Evolutionary conservation across 768 basidiomycete species (phyloP), one percentile per base, ranked within the genome.

Genomic region (Tulasnella sp.): DNA sequence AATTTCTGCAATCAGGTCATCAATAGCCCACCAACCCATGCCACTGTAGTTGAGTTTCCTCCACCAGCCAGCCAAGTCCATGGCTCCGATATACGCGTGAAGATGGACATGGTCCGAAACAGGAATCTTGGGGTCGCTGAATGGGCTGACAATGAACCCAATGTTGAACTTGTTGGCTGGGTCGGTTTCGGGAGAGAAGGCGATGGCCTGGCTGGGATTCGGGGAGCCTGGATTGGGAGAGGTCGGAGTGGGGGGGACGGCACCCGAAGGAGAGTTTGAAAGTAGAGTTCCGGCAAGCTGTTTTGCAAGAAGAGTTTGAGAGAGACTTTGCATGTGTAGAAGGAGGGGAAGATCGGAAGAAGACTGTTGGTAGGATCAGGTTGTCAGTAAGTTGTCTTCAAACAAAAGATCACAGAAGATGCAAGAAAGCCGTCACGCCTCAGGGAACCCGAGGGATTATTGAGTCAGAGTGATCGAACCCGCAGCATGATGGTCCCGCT

Each of bases 1-100:
- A 79, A 93, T 93, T 82, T 93, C 91, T 25, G 92, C 92, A 80
- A 93, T 91, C 68, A 93, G 84, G 82, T 93, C 91, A 77, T 93
- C 91, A 70, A 93, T 87, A 45, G 87, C 83, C 81, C 92, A 93
- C 91, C 92, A 93, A 0, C 90, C 91, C 45, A 93, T 76, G 8
- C 89, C 85, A 12, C 89, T 86, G 81, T 90, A 93, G 9, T 88
- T 90, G 25, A 92, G 82, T 42, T 86, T 85, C 80, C 92, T 85
- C 88, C 89, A 91, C 91, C 91, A 93, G 71, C 91, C 90, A 80
- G 89, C 83, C 39, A 86, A 84, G 81, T 93, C 90, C 8, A 88
- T 85, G 14, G 90, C 88, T 15, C 84, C 84, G 71, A 92, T 86
- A 81, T 89, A 93, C 7, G 90, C 92, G 82, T 93, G 92, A 0